Evolutionary conservation across 73 alveolate species (phyloP), one percentile per base, ranked within the genome.

Genomic region (Paramecium primaurelia): DNA sequence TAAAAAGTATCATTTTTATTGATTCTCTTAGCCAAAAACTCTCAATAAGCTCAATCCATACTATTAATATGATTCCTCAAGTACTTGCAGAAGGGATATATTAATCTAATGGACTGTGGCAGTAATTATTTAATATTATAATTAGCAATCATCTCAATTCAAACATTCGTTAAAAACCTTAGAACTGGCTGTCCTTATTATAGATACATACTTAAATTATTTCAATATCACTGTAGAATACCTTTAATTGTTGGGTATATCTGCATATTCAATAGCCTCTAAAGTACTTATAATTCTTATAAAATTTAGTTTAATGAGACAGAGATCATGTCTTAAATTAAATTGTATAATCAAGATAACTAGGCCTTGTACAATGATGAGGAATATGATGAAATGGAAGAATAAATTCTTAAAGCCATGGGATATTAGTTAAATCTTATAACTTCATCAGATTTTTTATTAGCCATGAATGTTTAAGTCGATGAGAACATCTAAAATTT

Each of bases 331-430:
- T n/a, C 22, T 3, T 34, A 59, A 59, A 59, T 59, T 9, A 59
- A 59, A 59, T 59, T 59, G 16, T 59, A 26, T 37, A 30, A 59
- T 18, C 28, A 28, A 32, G 84, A 32, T 3, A 6, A 18, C 22
- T 12, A 64, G 9, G 30, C 84, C 26, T 0, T 64, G 22, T 64
- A 64, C 28, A 32, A 3, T 5, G 84, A 64, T 32, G 51, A 64
- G 54, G 84, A 64, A 16, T 64, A 64, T n/a, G 26, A 64, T 28
- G 84, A 64, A 34, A 64, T 64, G 84, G 84, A 64, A 64, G 84
- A 12, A 28, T n/a, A 64, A 10, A 32, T 64, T 6, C 47, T 64
- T 0, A 32, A 26, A 3, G 84, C 84, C 16, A 28, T 64, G 84
- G 45, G 49, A 28, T 64, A 28, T 34, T 64, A 64, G 12, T 34